These are phyloP conservation scores for Trametes hirsuta DNA, from an alignment of 1,284 basidiomycete species.

Conservation along the genomic window DNA sequence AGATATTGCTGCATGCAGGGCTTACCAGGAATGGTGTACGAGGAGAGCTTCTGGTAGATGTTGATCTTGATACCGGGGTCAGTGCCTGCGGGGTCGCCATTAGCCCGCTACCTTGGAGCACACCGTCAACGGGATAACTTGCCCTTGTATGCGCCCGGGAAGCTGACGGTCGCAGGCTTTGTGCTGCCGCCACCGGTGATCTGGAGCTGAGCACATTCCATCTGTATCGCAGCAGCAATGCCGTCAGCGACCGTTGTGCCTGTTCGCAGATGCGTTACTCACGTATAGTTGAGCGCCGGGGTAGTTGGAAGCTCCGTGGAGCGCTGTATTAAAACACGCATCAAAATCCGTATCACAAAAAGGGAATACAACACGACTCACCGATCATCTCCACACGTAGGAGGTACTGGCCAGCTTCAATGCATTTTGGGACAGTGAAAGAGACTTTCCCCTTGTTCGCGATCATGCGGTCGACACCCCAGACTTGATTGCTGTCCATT, in stretches of 20 bases:
- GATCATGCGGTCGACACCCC: conserved; percentile 54
- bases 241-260: too few relatives aligned
- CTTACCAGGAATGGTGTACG: conserved; percentile 46
- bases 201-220: conserved; percentile 56
- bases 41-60: conserved; percentile 45
- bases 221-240: conserved; percentile 32
- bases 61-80: conserved; percentile 51
- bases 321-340: conserved; percentile 30
- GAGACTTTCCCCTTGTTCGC: conserved; percentile 57
- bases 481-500: conserved; percentile 38
- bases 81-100: conserved; percentile 29
- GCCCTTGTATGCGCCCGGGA: conserved; percentile 52
- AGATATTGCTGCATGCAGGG: neutral
- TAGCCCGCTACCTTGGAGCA: neutral
- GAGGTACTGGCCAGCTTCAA: conserved; percentile 53
- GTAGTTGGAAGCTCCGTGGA: conserved; percentile 46
- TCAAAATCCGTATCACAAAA: too few relatives aligned
- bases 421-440: conserved; percentile 54
- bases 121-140: conserved; percentile 5
- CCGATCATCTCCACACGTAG: conserved; percentile 56
- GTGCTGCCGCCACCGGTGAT: conserved; percentile 54
- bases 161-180: conserved; percentile 49
- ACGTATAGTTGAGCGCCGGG: conserved; percentile 56
- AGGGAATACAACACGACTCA: conserved; percentile 21
- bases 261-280: neutral